Base-by-base conservation (phyloP, 2,329 filamentous ascomycete genomes). In the Zasmidium angulare region DNA sequence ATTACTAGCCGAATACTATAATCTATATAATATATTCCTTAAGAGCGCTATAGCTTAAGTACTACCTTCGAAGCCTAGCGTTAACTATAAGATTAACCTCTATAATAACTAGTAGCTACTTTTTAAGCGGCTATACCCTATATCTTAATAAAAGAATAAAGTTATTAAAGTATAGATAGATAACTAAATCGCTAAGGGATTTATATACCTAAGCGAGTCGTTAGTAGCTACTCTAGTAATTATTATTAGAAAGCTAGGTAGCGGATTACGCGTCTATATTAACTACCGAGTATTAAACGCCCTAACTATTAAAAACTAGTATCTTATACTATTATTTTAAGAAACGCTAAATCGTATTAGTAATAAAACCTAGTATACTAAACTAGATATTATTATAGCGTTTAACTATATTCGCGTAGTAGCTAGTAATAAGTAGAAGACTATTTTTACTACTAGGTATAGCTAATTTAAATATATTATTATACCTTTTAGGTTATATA, bases 221-320 rank as follows among this genome's bases (percentile, higher is more conserved):
- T 19, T 20, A 31, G 46, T 11, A 11, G 26, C 51, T 11, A 14
- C 17, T 2, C 52, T 21, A 2, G 19, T 55, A 29, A 50, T 59
- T 24, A 46, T 59, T 2, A 29, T 58, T 14, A 40, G 26, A 14
- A 58, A 58, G 31, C 56, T 17, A 2, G n/a, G 50, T 14, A 19
- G 47, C 3, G 29, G 51, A 3, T 31, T 59, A 40, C 36, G 36
- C 1, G 12, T 55, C 2, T 55, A 23, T 29, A 29, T 50, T 1
- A 21, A 59, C 19, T 59, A 55, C 19, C 3, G 47, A 1, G 51
- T 10, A 2, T 29, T 59, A 14, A 59, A 59, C 23, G 47, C 26
- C 1, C 2, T 59, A 1, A 59, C 36, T 2, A 47, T 50, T 22
- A 59, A 59, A 47, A 51, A 46, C 19, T 2, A 46, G 10, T 59